Evolutionary conservation across 2,329 filamentous ascomycete genomes (phyloP).

Genomic region (Trichoderma citrinoviride): DNA sequence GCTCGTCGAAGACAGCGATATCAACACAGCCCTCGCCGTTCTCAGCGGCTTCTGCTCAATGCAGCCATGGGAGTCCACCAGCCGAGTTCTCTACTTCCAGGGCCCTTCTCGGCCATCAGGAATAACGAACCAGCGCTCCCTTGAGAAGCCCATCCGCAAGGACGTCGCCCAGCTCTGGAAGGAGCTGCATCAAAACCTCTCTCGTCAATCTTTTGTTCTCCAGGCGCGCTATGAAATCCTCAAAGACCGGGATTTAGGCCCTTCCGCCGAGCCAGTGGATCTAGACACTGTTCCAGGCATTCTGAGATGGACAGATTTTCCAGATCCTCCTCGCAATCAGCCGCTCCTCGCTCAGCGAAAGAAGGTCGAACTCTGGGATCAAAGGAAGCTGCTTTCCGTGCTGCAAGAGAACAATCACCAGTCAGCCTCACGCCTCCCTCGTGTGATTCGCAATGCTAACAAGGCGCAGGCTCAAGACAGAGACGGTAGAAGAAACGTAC

Average conservation of each 20-base stretch:
- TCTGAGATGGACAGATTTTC: constrained; percentile 59
- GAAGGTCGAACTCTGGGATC: constrained; percentile 55
- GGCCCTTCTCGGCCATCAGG: constrained; percentile 47
- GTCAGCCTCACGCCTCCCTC: constrained; percentile 35
- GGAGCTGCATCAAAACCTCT: constrained; percentile 53
- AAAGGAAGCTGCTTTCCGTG: constrained; percentile 47
- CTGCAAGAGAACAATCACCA: constrained; percentile 52
- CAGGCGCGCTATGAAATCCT: constrained; percentile 55
- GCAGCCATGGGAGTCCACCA: constrained; percentile 48
- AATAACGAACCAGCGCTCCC: constrained; percentile 43
- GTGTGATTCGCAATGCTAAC: not conserved
- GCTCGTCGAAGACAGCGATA: constrained; percentile 49
- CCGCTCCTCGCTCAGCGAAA: constrained; percentile 51
- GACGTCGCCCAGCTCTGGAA: constrained; percentile 46
- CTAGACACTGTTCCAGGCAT: constrained; percentile 47
- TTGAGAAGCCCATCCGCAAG: constrained; percentile 40
- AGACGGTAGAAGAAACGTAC: constrained; percentile 53
- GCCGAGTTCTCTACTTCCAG: constrained; percentile 54
- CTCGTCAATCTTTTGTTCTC: constrained; percentile 56
- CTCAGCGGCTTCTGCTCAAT: constrained; percentile 58
- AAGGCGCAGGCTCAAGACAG: constrained; percentile 48
- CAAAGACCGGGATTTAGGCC: constrained; percentile 47
- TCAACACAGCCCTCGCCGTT: constrained; percentile 49
- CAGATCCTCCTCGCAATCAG: constrained; percentile 52
- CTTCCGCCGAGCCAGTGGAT: constrained; percentile 34